Conservation (phyloP, 1,139 yeast species). For the Lodderomyces pseudojiufengensis region DNA sequence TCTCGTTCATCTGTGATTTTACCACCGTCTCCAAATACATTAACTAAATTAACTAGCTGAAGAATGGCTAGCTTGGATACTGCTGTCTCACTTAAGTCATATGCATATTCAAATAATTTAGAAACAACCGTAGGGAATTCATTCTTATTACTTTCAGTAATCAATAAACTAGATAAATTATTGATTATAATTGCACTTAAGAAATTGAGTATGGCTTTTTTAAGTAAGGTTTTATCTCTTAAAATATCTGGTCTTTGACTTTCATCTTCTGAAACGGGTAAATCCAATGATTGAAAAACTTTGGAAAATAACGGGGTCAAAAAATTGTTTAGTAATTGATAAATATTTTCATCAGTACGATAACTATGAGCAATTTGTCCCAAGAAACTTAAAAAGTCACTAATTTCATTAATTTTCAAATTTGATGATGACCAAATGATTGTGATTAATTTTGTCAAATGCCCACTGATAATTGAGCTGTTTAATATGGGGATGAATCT, state of each 20-base stretch:
- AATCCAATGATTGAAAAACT: slow-evolving; percentile 52
- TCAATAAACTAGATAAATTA: slow-evolving; percentile 72
- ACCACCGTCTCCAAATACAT: slow-evolving; percentile 60
- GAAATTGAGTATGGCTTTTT: slow-evolving; percentile 67
- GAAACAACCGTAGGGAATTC: slow-evolving; percentile 63
- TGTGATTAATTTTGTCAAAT: slow-evolving; percentile 70
- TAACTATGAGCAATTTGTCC: slow-evolving; percentile 86
- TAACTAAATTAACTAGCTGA: slow-evolving; percentile 64
- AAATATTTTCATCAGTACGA: slow-evolving; percentile 62
- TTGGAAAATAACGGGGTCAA: slow-evolving; percentile 71
- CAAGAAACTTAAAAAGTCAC: slow-evolving; percentile 78
- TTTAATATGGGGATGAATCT: slow-evolving; percentile 73
- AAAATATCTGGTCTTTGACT: slow-evolving; percentile 46
- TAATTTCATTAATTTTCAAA: slow-evolving; percentile 61
- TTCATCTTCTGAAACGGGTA: slow-evolving; percentile 18
- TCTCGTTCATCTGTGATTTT: slow-evolving; percentile 53
- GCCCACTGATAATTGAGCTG: slow-evolving; percentile 38
- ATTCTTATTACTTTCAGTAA: slow-evolving; percentile 61
- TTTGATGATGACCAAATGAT: slow-evolving; percentile 67
- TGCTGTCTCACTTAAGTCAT: slow-evolving; percentile 49
- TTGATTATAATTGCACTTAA: slow-evolving; percentile 70
- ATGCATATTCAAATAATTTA: slow-evolving; percentile 63
- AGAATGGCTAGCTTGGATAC: slow-evolving; percentile 69
- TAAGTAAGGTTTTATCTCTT: slow-evolving; percentile 58
- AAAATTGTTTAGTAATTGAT: slow-evolving; percentile 68